A percentile compares a stretch with the other conserved stretches of the same genome.
These are phyloP conservation scores for Chlorella variabilis DNA, from an alignment of 163 green algal genomes.

Conservation along the genomic window DNA sequence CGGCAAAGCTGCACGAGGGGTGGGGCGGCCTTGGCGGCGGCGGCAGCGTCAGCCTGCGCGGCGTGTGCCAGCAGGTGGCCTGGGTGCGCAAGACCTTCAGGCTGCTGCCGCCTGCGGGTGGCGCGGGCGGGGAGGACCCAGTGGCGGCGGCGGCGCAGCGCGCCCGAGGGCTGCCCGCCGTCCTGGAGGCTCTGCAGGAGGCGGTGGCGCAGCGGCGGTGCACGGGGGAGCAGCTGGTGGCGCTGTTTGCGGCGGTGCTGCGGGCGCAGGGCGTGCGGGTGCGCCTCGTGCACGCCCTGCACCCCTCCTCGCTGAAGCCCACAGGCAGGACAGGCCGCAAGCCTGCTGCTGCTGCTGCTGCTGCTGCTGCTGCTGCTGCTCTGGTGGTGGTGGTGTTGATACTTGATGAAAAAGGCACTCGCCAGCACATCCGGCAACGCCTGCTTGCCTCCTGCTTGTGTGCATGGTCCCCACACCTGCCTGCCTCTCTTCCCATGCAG, in stretches of 20 bases:
- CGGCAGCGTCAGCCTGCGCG: conserved; percentile 2
- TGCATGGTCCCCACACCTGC: too few species aligned
- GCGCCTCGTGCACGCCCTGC: conserved; percentile 48
- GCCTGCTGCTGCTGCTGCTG: background rate
- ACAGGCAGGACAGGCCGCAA: background rate
- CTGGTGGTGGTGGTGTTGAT: background rate
- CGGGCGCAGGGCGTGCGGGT: conserved; percentile 60
- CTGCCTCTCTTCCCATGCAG: background rate
- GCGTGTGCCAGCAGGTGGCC: conserved; percentile 40
- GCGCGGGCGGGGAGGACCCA: background rate
- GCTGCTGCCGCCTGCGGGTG: background rate
- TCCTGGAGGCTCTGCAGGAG: conserved; percentile 44
- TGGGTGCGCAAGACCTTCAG: conserved; percentile 58
- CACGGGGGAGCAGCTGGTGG: conserved; percentile 56
- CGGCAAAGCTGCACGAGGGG: conserved; percentile 27
- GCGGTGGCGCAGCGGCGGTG: conserved; percentile 20
- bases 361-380: background rate
- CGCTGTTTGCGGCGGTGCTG: conserved; percentile 74
- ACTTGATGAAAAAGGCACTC: too few species aligned
- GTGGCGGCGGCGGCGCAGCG: conserved; percentile 17
- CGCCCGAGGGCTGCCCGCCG: background rate
- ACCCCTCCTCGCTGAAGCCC: conserved; percentile 32
- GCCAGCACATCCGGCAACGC: too few species aligned
- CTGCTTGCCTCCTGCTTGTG: too few species aligned
- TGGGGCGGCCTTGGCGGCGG: background rate